Evolutionary conservation across 1,139 yeast species (phyloP), one percentile per base, ranked within the genome.

Genomic region (Groenewaldozyma auringiensis): DNA sequence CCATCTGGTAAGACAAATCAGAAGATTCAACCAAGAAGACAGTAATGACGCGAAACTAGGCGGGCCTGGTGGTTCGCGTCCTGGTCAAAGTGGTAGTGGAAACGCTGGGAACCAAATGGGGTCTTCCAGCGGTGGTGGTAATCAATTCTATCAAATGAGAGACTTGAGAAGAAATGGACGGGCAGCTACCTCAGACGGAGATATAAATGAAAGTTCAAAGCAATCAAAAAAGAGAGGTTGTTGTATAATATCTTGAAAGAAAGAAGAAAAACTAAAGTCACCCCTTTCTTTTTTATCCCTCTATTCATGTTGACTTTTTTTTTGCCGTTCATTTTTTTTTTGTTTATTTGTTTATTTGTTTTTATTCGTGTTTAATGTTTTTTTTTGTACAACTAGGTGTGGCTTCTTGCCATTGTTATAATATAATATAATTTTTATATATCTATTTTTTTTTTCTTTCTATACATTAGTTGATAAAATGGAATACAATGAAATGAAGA

Each of bases 401-500:
- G n/a, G n/a, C n/a, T n/a, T n/a, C n/a, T n/a, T n/a, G n/a, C n/a
- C n/a, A n/a, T n/a, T n/a, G n/a, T n/a, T n/a, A n/a, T n/a, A n/a
- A n/a, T n/a, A n/a, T n/a, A n/a, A n/a, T n/a, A 33, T 16, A 33
- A 8, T 33, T 16, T 33, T 16, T 9, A n/a, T 16, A n/a, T 16
- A n/a, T 8, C 8, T 6, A 33, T 16, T 33, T n/a, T 4, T n/a
- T 14, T 20, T 20, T 25, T n/a, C 4, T 40, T 3, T 32, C 21
- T 9, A 18, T 27, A 18, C 16, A 31, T 61, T 67, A 92, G 66
- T 92, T 92, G 60, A 92, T 86, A 65, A 94, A 92, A 67, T 94
- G 97, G 63, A 80, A 78, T 40, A 86, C 89, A 43, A 87, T 78
- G 65, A 92, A 92, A 66, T 92, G 98, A 53, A 92, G 73, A 38